Conservation (phyloP, 352 stramenopile species). For the Pythium pyrilobum region DNA sequence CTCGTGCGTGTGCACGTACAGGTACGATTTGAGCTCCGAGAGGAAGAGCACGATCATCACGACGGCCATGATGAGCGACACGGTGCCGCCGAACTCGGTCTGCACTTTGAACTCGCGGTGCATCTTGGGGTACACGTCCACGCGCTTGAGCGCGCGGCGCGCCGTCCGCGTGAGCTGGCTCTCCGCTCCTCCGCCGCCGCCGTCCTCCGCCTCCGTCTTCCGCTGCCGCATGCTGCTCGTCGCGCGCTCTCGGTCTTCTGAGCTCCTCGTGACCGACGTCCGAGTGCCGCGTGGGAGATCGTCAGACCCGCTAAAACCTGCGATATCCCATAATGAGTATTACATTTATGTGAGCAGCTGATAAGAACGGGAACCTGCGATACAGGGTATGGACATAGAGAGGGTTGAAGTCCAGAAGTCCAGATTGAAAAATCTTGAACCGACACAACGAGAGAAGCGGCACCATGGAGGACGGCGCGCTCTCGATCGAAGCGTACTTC, state of each 20-base stretch:
- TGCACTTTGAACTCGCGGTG: constrained; percentile 94
- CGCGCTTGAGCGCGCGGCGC: constrained; percentile 63
- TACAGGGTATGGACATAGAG: neutral
- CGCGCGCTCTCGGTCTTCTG: no score
- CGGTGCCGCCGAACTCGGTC: constrained; percentile 88
- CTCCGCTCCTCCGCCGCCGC: constrained; percentile 22
- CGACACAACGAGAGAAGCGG: neutral
- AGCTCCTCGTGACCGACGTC: constrained; percentile 10
- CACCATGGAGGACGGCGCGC: neutral
- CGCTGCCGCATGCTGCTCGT: constrained; percentile 50
- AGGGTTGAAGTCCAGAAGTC: constrained; percentile 3
- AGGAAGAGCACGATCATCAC: constrained; percentile 90
- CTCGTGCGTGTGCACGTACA: constrained; percentile 87
- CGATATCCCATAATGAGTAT: neutral
- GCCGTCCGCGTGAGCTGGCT: constrained; percentile 37
- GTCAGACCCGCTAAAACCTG: constrained; percentile 2
- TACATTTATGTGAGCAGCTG: no score
- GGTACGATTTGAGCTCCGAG: constrained; percentile 79
- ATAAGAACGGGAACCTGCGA: neutral
- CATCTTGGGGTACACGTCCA: constrained; percentile 95
- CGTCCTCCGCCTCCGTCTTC: constrained; percentile 61
- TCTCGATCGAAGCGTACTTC: constrained; percentile 25
- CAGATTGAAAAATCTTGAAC: constrained; percentile 10
- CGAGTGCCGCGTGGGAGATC: constrained; percentile 11
- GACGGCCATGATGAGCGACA: constrained; percentile 81